phyloP scores from a whole-genome alignment of 169 alveolate species.

The Cryptosporidium andersoni region DNA sequence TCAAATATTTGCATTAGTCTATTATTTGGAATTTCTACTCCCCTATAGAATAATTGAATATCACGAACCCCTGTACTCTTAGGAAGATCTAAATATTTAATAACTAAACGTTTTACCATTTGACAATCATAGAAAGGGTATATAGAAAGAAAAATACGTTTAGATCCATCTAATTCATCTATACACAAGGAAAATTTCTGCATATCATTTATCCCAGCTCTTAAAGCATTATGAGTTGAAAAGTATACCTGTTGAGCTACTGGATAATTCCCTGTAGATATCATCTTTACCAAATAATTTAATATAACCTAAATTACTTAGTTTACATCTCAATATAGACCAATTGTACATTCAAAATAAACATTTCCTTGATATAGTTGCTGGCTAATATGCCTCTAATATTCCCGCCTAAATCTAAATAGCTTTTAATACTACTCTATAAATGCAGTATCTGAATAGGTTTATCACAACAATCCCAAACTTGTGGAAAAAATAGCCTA shows the following conservation, averaged over 20 bases:
- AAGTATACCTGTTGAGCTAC: conserved; percentile 84
- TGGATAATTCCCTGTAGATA: conserved; percentile 30
- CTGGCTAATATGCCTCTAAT: no score
- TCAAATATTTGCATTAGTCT: conserved; percentile 86
- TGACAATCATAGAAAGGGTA: conserved; percentile 87
- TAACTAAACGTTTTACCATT: conserved; percentile 85
- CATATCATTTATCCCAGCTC: conserved; percentile 78
- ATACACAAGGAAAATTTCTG: conserved; percentile 79
- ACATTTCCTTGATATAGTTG: no score
- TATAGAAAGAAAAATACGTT: conserved; percentile 81
- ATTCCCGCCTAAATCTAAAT: no score
- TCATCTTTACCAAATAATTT: conserved; percentile 37
- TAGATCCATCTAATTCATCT: conserved; percentile 83
- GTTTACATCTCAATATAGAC: no score
- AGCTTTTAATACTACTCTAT: no score
- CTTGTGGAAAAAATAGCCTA: conserved; percentile 55
- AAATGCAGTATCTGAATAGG: no score
- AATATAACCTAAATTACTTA: not conserved
- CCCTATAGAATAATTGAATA: conserved; percentile 84
- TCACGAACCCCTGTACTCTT: conserved; percentile 81
- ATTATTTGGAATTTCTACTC: conserved; percentile 87
- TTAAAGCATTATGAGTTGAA: conserved; percentile 85
- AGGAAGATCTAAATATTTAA: conserved; percentile 83
- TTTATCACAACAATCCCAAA: conserved; percentile 15
- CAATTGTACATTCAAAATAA: no score